Evolutionary conservation across 768 basidiomycete genomes (phyloP).

Genomic region (Suillus fuscotomentosus): DNA sequence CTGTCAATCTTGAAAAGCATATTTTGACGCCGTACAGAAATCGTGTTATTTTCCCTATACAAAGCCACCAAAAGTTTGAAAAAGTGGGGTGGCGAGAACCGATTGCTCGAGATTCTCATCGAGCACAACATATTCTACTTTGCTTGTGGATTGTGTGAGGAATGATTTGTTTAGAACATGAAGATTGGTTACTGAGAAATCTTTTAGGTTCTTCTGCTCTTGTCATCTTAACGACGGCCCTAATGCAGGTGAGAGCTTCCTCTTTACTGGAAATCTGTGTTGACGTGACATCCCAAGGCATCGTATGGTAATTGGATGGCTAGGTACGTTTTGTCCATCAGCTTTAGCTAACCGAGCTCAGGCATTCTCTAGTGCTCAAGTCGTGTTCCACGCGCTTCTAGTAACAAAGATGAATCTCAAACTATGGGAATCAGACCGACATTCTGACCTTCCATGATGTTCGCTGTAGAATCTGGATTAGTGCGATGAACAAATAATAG

Average conservation of each 20-base stretch:
- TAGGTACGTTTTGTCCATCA: not conserved
- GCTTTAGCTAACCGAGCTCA: not conserved
- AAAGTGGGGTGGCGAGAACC: not conserved
- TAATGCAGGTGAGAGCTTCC: not conserved
- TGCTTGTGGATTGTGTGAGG: slow-evolving; percentile 1
- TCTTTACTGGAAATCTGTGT: not conserved
- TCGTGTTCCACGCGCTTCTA: not conserved
- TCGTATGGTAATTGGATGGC: not conserved
- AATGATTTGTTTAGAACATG: not conserved
- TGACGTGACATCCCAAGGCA: not conserved
- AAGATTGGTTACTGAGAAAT: not conserved
- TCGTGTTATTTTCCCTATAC: not conserved
- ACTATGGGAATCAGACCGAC: not conserved
- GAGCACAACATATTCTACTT: slow-evolving; percentile 2
- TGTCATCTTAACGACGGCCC: not conserved
- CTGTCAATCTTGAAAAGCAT: not conserved
- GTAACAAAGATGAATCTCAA: not conserved
- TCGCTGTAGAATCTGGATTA: not conserved
- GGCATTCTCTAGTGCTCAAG: not conserved
- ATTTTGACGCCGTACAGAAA: not conserved
- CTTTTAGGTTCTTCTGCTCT: not conserved
- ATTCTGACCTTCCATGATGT: not conserved
- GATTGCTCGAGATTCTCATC: not conserved
- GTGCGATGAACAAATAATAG: no score
- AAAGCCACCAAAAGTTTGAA: not conserved